These are phyloP conservation scores for Stellera chamaejasme DNA, from an alignment of 345 rosid genomes.

Conservation along the genomic window DNA sequence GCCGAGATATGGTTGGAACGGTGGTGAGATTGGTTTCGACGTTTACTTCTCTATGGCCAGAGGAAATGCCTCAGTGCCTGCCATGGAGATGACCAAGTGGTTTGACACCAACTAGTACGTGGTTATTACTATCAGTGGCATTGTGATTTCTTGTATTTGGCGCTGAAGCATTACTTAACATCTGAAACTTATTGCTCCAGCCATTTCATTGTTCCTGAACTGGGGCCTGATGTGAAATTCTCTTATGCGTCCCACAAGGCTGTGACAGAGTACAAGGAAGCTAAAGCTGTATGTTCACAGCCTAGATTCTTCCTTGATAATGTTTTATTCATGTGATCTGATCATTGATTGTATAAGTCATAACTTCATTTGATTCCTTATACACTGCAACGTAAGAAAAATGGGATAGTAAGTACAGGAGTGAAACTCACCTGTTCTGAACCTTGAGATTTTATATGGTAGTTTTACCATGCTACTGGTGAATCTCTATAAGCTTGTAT, in stretches of 20 bases:
- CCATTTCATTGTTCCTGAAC: slow-evolving; percentile 93
- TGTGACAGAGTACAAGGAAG: slow-evolving; percentile 86
- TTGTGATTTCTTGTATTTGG: not conserved
- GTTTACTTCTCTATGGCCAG: slow-evolving; percentile 95
- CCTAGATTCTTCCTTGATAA: too few relatives aligned
- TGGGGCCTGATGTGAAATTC: slow-evolving; percentile 89
- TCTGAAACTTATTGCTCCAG: slow-evolving; percentile 30
- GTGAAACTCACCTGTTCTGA: too few relatives aligned
- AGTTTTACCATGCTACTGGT: too few relatives aligned
- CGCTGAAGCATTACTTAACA: not conserved
- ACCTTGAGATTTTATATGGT: too few relatives aligned
- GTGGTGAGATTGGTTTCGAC: slow-evolving; percentile 83
- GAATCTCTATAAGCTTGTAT: not conserved
- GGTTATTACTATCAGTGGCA: not conserved
- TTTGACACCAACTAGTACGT: slow-evolving; percentile 99
- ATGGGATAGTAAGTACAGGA: too few relatives aligned
- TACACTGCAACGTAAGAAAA: too few relatives aligned
- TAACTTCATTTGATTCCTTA: too few relatives aligned
- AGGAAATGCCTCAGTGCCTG: slow-evolving; percentile 94
- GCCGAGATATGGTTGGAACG: slow-evolving; percentile 65
- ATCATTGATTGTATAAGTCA: too few relatives aligned
- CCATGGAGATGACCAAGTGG: slow-evolving; percentile 99
- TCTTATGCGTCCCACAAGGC: slow-evolving; percentile 98
- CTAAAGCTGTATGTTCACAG: slow-evolving; percentile 61
- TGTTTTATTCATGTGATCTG: too few relatives aligned